Conservation (phyloP, 2,329 filamentous ascomycete species). For the Beauveria brongniartii region DNA sequence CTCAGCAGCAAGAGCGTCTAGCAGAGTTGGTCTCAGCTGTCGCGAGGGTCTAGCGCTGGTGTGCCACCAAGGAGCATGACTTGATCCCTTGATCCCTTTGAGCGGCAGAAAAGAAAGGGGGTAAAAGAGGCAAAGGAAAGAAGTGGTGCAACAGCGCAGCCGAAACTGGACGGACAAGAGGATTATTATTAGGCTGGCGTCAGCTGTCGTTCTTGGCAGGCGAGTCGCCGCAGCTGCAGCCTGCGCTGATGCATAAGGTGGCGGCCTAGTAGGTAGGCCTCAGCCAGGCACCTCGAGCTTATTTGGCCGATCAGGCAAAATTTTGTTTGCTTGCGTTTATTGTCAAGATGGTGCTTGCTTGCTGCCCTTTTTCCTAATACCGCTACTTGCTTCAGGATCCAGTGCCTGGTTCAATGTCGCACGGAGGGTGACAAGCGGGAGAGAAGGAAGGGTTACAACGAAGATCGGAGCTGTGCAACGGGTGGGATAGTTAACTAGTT, state of each 20-base stretch:
- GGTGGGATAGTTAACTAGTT: not conserved
- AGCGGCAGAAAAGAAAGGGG: not conserved
- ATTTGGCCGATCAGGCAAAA: not conserved
- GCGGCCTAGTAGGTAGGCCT: not conserved
- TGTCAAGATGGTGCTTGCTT: not conserved
- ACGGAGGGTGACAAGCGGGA: not conserved
- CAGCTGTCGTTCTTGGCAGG: conserved; percentile 3
- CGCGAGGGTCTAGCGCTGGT: not conserved
- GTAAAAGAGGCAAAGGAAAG: not conserved
- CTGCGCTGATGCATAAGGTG: not conserved
- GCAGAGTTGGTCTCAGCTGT: not conserved
- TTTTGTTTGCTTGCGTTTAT: not conserved
- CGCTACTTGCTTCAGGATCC: not conserved
- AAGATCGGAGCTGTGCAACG: not conserved
- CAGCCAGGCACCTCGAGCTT: not conserved
- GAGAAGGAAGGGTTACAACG: conserved; percentile 2
- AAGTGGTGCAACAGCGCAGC: not conserved
- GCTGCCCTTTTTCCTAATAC: not conserved
- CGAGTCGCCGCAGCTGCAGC: conserved; percentile 1
- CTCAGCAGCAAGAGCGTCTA: not conserved
- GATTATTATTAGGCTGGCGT: not conserved
- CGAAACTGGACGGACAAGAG: not conserved
- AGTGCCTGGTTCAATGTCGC: not conserved
- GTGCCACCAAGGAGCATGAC: not conserved
- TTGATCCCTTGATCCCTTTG: not conserved